Base-by-base conservation (phyloP, 179 eudicot genomes). In the Carnegiea gigantea region DNA sequence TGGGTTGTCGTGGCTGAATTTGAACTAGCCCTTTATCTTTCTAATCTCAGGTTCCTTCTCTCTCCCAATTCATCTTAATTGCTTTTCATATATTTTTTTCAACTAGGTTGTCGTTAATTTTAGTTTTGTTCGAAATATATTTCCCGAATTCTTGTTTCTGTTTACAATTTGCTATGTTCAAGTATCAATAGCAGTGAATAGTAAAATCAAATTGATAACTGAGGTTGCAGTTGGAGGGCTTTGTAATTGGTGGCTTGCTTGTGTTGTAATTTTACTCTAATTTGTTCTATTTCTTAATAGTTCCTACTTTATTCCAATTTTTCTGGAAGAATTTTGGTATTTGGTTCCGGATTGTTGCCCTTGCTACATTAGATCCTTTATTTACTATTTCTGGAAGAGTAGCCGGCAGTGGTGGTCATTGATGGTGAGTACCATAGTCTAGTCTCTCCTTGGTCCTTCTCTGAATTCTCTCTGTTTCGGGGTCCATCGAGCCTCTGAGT, bases 11-110 rank as follows among this genome's bases (percentile, higher is more conserved):
- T n/a, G n/a, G n/a, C n/a, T n/a, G n/a, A n/a, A n/a, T n/a, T n/a
- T 64, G 82, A 67, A 78, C 80, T 46, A 67, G n/a, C 62, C n/a
- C 62, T 57, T 57, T 23, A 5, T 18, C 62, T 57, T 57, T 57
- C 62, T 20, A 57, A 57, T 57, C 14, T 33, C 71, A 49, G 54
- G 64, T 80, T 7, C 54, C 43, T 65, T 85, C 17, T n/a, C n/a
- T 82, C 62, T 38, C 70, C 62, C 13, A 9, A 15, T 59, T 38
- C 49, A 8, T 0, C 23, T 48, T 24, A 10, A 38, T 21, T 73
- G 2, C 59, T 73, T 49, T 44, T 44, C 14, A 4, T 3, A 7
- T 2, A 2, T 23, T 3, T 11, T 12, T n/a, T 73, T 73, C 17
- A 13, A 7, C 5, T 23, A 36, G 76, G 26, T 72, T 6, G 23